Percentiles rank a stretch among this genome's conserved stretches.
These are phyloP conservation scores for Rhynchospora breviuscula DNA, from an alignment of 176 grass and related monocot genomes.

Conservation along the genomic window DNA sequence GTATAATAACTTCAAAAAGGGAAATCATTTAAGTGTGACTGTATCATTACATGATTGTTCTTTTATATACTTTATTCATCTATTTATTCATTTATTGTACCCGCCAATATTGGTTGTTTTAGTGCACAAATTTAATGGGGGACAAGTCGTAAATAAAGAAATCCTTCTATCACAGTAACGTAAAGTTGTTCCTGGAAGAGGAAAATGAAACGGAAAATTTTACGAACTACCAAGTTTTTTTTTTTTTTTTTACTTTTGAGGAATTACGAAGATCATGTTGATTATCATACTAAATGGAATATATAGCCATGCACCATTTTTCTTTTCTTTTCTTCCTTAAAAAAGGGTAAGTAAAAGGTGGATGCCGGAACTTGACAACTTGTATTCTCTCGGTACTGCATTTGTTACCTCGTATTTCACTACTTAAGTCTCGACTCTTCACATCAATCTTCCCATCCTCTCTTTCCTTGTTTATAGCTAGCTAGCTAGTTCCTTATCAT, in stretches of 20 bases:
- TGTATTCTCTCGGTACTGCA: not conserved
- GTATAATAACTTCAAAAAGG: no score
- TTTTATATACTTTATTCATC: no score
- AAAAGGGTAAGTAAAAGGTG: not conserved
- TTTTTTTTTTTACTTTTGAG: no score
- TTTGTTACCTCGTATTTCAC: not conserved
- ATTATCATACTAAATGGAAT: not conserved
- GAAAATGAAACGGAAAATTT: no score
- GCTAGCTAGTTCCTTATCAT: not conserved
- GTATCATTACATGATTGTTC: no score
- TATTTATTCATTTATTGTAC: no score
- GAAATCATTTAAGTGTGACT: no score
- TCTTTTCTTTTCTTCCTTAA: not conserved
- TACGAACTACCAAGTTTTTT: no score
- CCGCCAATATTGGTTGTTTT: not conserved
- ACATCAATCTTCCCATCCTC: not conserved
- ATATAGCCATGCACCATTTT: slow-evolving; percentile 10
- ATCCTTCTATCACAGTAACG: not conserved
- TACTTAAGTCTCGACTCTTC: not conserved
- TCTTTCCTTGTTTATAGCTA: not conserved
- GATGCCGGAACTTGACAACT: not conserved
- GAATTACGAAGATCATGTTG: not conserved
- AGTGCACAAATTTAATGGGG: not conserved
- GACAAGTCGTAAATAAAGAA: not conserved
- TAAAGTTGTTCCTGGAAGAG: not conserved